phyloP scores from a whole-genome alignment of 768 basidiomycete genomes.

The Leccinum longicurvipes region DNA sequence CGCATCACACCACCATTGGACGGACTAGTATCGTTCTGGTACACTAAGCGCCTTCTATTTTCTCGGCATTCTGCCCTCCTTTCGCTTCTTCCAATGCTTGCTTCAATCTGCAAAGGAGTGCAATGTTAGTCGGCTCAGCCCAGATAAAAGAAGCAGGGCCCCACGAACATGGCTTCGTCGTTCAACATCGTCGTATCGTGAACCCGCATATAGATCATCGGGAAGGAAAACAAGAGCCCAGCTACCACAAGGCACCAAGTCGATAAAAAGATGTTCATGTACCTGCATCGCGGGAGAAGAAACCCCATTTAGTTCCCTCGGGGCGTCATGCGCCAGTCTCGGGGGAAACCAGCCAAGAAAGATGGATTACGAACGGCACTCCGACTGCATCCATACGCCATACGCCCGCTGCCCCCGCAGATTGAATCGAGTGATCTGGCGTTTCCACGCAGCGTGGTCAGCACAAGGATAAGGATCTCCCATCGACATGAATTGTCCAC shows the following conservation, averaged over 20 bases:
- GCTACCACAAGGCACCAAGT: neutral
- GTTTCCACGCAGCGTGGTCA: neutral
- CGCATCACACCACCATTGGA: neutral
- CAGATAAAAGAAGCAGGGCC: neutral
- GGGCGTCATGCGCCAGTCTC: neutral
- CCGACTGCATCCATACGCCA: conserved; percentile 68
- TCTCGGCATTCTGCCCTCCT: neutral
- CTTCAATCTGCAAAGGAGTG: neutral
- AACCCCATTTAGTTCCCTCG: neutral
- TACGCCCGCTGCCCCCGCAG: conserved; percentile 68
- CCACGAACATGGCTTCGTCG: neutral
- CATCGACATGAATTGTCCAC: neutral
- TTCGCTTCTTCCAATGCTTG: neutral
- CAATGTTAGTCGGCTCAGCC: neutral
- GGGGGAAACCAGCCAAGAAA: neutral
- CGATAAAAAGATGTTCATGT: neutral
- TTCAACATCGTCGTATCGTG: neutral
- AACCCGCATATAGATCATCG: neutral
- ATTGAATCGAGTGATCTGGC: conserved; percentile 70
- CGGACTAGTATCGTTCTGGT: too few species aligned
- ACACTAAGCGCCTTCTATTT: neutral
- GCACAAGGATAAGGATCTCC: conserved; percentile 8
- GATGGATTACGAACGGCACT: conserved; percentile 43
- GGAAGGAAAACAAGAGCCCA: neutral
- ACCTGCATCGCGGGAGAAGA: neutral